These are phyloP conservation scores for Chaetomium cochliodes DNA, from an alignment of 495 filamentous ascomycete genomes.

Conservation along the genomic window DNA sequence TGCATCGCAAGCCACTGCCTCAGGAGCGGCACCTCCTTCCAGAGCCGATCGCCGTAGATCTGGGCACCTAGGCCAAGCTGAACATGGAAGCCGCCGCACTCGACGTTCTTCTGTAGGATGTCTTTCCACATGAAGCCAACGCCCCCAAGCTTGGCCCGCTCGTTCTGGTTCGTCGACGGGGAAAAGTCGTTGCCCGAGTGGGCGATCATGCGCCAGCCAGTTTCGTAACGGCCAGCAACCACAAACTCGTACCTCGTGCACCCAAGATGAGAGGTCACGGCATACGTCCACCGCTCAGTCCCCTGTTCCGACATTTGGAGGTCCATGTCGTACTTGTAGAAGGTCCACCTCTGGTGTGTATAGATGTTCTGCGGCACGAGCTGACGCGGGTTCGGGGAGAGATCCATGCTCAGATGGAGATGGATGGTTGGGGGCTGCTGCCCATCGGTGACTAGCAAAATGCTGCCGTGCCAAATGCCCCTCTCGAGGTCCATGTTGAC, in stretches of 20 bases:
- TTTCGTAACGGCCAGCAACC: constrained; percentile 87
- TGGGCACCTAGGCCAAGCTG: constrained; percentile 91
- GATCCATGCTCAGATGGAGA: constrained; percentile 84
- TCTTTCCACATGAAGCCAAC: constrained; percentile 98
- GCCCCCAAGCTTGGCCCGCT: constrained; percentile 80
- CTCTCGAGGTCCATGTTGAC: constrained; percentile 95
- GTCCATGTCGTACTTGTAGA: constrained; percentile 94
- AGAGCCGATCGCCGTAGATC: constrained; percentile 93
- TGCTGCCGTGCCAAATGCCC: constrained; percentile 80
- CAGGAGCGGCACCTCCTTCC: constrained; percentile 90
- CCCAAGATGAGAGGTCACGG: constrained; percentile 92
- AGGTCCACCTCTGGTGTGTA: constrained; percentile 87
- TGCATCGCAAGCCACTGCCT: constrained; percentile 91
- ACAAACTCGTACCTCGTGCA: constrained; percentile 97
- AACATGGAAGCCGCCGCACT: constrained; percentile 91
- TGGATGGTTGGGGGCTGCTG: constrained; percentile 97
- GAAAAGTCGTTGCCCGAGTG: constrained; percentile 96
- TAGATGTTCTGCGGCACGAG: constrained; percentile 81
- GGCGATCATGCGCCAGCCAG: constrained; percentile 93
- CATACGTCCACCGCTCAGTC: constrained; percentile 94
- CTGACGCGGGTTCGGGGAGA: constrained; percentile 90
- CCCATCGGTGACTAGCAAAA: constrained; percentile 78
- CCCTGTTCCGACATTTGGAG: constrained; percentile 80
- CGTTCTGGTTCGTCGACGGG: constrained; percentile 77
- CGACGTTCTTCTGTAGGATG: constrained; percentile 93